phyloP scores from a whole-genome alignment of 2,329 filamentous ascomycete genomes.

The Xylariaceae sp. region DNA sequence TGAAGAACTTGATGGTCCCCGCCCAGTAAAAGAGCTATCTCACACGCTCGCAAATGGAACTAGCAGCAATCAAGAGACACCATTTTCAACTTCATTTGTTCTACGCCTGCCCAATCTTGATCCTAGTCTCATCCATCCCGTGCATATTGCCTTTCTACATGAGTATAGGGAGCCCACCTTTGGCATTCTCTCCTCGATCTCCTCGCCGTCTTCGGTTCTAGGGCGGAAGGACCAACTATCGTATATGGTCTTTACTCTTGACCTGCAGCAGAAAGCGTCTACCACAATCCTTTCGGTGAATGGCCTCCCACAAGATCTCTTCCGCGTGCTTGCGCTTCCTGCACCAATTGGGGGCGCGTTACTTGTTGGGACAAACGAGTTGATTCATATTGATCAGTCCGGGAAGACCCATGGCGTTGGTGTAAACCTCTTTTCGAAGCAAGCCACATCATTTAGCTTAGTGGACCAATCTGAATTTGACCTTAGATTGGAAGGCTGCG shows the following conservation, averaged over 20 bases:
- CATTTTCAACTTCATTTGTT: slow-evolving; percentile 91
- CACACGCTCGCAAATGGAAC: slow-evolving; percentile 50
- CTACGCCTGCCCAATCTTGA: slow-evolving; percentile 88
- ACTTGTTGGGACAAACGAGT: slow-evolving; percentile 84
- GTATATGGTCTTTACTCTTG: slow-evolving; percentile 94
- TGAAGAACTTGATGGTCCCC: slow-evolving; percentile 75
- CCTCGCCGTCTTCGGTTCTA: slow-evolving; percentile 75
- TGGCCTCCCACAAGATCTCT: slow-evolving; percentile 85
- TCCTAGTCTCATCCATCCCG: slow-evolving; percentile 82
- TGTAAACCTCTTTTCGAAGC: slow-evolving; percentile 87
- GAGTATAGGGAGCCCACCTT: slow-evolving; percentile 98
- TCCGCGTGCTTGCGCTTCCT: slow-evolving; percentile 80
- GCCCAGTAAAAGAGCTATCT: slow-evolving; percentile 56
- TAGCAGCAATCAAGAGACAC: slow-evolving; percentile 65
- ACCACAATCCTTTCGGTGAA: slow-evolving; percentile 89
- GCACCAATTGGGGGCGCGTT: slow-evolving; percentile 87
- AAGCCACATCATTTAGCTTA: slow-evolving; percentile 82
- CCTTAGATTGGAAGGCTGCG: slow-evolving; percentile 80
- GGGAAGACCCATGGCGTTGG: slow-evolving; percentile 92
- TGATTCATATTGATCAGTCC: slow-evolving; percentile 95
- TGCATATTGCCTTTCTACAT: slow-evolving; percentile 91
- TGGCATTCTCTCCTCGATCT: slow-evolving; percentile 84
- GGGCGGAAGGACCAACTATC: slow-evolving; percentile 84
- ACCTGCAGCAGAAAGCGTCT: slow-evolving; percentile 90
- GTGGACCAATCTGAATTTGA: slow-evolving; percentile 83